Base-by-base conservation (phyloP, 305 asterid genomes). In the Solanum hybrid region DNA sequence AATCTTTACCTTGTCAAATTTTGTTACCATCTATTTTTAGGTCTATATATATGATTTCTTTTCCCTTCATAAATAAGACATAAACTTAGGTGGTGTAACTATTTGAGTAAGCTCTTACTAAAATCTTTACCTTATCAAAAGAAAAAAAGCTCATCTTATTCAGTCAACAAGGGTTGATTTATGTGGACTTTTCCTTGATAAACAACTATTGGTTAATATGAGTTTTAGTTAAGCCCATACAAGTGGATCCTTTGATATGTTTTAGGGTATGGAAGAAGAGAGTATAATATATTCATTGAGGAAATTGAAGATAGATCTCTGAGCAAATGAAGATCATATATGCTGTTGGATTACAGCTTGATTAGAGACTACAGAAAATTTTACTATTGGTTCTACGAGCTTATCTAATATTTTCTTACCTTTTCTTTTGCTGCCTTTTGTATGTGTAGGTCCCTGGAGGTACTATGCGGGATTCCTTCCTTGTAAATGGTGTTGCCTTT, bases 381-480 rank as follows among this genome's bases (percentile, higher is more conserved):
- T 86, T 61, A 33, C 34, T 86, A 61, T 85, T 22, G 51, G 42
- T 28, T 61, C 51, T 33, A 11, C 3, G 20, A 33, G 31, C 76
- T 85, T 34, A 64, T 33, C 8, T 61, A 34, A 22, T 73, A 16
- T 75, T 87, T 34, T 16, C 16, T 87, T 83, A 51, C 87, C 88
- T 90, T 87, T 11, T 22, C 88, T 20, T 86, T 67, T 90, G 28
- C 74, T 64, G 51, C 34, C 14, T 87, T 75, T 39, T 39, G 22
- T 89, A 35, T 84, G 46, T 67, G 89, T 90, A 96, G 99, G 99
- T 96, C 91, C 98, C 97, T 88, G 99, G 99, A 61, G 99, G 99
- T 93, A 96, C 93, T 86, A 98, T 98, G 99, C 95, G 98, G 90
- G 99, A 98, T 91, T 97, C 99, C 71, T 97, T 98, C 93, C 98